These are phyloP conservation scores for Elongisporangium anandrum DNA, from an alignment of 352 stramenopile species.

Conservation along the genomic window DNA sequence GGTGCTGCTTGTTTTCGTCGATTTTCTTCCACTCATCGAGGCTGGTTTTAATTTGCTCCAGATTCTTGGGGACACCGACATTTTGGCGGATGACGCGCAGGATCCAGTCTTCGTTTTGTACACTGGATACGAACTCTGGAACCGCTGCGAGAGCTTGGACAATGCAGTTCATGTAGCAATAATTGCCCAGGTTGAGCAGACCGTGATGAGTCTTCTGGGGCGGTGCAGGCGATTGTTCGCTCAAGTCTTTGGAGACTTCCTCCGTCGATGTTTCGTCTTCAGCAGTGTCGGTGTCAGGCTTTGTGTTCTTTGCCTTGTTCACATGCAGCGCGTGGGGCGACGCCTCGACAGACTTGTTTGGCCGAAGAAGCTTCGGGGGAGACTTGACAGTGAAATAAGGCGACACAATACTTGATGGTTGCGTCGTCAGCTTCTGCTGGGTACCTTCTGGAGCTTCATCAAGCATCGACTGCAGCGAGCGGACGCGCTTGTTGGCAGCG, in stretches of 20 bases:
- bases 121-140: conserved; percentile 47
- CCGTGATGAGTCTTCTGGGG: conserved; percentile 64
- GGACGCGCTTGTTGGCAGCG: conserved; percentile 61
- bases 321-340: conserved; percentile 16
- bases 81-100: conserved; percentile 55
- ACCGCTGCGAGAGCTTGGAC: conserved; percentile 77
- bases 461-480: conserved; percentile 72
- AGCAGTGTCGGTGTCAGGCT: conserved; percentile 9
- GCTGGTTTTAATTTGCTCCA: conserved; percentile 39
- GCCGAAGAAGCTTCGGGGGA: conserved; percentile 2
- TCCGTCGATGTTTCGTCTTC: conserved; percentile 2
- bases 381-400: conserved; percentile 38
- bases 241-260: neutral
- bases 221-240: conserved; percentile 4
- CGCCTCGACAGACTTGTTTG: conserved; percentile 1
- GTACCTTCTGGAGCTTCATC: conserved; percentile 50
- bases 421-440: conserved; percentile 11
- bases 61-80: conserved; percentile 17
- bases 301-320: conserved; percentile 17
- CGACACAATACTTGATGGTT: conserved; percentile 25
- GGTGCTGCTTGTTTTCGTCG: conserved; percentile 38
- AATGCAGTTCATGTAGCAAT: conserved; percentile 94
- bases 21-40: conserved; percentile 44
- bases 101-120: conserved; percentile 55
- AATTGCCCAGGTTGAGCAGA: conserved; percentile 93